A percentile compares a stretch with the other conserved stretches of the same genome.
Evolutionary conservation across 1,284 basidiomycete species (phyloP).

Genomic region (Veloboletus limbatus): DNA sequence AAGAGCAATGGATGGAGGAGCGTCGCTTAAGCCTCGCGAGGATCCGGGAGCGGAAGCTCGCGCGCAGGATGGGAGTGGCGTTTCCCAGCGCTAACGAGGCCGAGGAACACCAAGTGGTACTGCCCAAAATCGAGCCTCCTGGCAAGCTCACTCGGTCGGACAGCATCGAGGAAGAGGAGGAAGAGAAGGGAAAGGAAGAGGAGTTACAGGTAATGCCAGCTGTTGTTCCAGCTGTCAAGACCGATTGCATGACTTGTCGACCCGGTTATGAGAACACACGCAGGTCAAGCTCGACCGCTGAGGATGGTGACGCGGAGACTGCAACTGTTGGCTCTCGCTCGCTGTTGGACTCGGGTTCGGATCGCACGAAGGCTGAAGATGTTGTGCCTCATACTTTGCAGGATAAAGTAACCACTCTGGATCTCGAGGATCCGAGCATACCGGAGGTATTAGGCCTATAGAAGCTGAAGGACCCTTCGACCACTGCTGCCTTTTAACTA

Average conservation of each 20-base stretch:
- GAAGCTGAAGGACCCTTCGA: background rate
- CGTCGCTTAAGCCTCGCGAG: constrained; percentile 40
- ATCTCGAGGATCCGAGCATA: constrained; percentile 29
- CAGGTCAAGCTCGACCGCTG: constrained; percentile 3
- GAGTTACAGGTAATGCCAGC: background rate
- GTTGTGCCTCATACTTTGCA: constrained; percentile 24
- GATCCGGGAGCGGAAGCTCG: constrained; percentile 38
- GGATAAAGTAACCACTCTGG: constrained; percentile 27
- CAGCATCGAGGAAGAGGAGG: constrained; percentile 33
- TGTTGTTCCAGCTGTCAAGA: constrained; percentile 2
- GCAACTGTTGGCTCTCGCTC: constrained; percentile 27
- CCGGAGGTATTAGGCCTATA: constrained; percentile 17
- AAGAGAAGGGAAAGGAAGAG: constrained; percentile 18
- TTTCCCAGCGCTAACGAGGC: constrained; percentile 13
- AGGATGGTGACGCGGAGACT: constrained; percentile 24
- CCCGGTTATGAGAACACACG: constrained; percentile 5
- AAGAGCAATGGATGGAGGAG: constrained; percentile 45
- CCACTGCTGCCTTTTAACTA: constrained; percentile 18
- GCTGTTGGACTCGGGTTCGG: constrained; percentile 27
- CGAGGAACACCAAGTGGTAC: constrained; percentile 17
- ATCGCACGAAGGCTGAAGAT: constrained; percentile 25
- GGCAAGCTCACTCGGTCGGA: constrained; percentile 32
- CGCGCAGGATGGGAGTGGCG: constrained; percentile 31
- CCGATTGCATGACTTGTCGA: constrained; percentile 3
- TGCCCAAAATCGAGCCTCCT: constrained; percentile 26